Percentiles rank a stretch among this genome's conserved stretches.
These are phyloP conservation scores for Cyberlindnera bimundalis DNA, from an alignment of 805 yeast species.

Conservation along the genomic window DNA sequence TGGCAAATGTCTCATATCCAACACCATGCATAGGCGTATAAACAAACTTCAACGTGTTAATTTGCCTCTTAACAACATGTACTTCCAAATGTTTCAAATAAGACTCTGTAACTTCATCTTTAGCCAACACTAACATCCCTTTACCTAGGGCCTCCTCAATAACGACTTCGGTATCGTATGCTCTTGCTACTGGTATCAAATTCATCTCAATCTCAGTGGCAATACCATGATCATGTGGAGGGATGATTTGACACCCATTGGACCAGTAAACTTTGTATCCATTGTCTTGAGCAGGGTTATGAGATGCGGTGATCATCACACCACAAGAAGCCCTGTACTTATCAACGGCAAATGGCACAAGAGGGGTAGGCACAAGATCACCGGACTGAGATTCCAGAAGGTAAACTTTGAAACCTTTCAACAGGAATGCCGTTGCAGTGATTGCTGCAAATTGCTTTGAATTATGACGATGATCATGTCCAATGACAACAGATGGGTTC, in stretches of 20 bases:
- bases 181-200: conserved; percentile 54
- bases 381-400: conserved; percentile 41
- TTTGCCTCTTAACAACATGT: conserved; percentile 31
- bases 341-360: conserved; percentile 86
- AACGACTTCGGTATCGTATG: conserved; percentile 44
- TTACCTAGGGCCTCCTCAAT: conserved; percentile 28
- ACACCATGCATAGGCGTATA: conserved; percentile 98
- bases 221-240: conserved; percentile 81
- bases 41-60: conserved; percentile 46
- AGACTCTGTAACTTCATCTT: conserved; percentile 37
- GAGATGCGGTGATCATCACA: conserved; percentile 91
- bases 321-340: conserved; percentile 65
- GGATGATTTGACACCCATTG: conserved; percentile 94
- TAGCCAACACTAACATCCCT: conserved; percentile 36
- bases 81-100: conserved; percentile 38
- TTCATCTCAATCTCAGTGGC: conserved; percentile 61
- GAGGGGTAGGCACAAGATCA: conserved; percentile 71
- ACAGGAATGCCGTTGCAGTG: conserved; percentile 69
- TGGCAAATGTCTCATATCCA: conserved; percentile 60
- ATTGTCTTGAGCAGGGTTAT: conserved; percentile 80
- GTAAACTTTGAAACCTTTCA: conserved; percentile 66
- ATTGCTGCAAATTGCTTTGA: conserved; percentile 77
- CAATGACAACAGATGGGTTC: conserved; percentile 59
- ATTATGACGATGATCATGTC: conserved; percentile 87
- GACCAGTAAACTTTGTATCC: conserved; percentile 93